Evolutionary conservation across 192 early-diverging fungal species (phyloP), one percentile per base, ranked within the genome.

Genomic region (Cetraspora pellucida): DNA sequence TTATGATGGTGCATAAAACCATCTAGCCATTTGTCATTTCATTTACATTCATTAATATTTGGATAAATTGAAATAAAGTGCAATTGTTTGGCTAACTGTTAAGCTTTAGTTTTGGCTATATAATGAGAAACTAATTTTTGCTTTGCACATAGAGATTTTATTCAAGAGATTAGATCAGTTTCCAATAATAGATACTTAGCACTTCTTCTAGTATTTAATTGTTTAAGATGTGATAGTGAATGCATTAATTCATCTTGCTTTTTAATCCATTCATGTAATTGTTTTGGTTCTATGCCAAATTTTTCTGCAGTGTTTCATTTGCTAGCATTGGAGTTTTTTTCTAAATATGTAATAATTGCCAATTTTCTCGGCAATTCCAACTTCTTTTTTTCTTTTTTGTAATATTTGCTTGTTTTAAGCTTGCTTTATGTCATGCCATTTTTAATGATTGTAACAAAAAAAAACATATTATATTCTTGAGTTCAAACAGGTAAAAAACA

Each of bases 221-320:
- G 17, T 52, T 52, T 52, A 52, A 52, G 10, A 52, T 52, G 49
- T 52, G 49, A 19, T 67, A 14, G 10, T 45, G 44, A 9, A 43
- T 1, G 6, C 28, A 61, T 10, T n/a, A 61, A 28, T 11, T 61
- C 10, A 23, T 61, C 31, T 67, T 46, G 10, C 13, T 46, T 46
- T 14, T 67, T 30, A n/a, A 45, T 46, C 65, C 65, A 67, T 43
- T 67, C 10, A 43, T 31, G 1, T 44, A 67, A n/a, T 67, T 67
- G 65, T 43, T 67, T 67, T 14, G 65, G 65, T 67, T 67, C 65
- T 16, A 67, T 67, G 44, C 10, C 45, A 46, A 67, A 67, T 67
- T 67, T 67, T 44, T 31, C 17, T 16, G 65, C 65, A 11, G 31
- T 67, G 44, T 30, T 46, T 21, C 14, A 16, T 61, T 61, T 61